Conservation (phyloP, 257 asterid genomes). For the Penstemon barbatus region DNA sequence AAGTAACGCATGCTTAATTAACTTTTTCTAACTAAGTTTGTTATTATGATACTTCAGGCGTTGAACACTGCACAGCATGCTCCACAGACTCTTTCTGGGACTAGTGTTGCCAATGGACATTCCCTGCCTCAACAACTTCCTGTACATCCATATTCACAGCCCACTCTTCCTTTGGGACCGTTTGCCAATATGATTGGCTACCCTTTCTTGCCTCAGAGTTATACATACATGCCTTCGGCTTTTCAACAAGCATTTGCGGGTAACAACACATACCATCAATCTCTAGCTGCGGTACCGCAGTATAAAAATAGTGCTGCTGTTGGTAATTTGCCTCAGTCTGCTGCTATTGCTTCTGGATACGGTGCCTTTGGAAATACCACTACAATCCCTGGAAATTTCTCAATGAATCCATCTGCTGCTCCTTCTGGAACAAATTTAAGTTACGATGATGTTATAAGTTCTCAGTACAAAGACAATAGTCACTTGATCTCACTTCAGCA, state of each 20-base stretch:
- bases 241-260: conserved; percentile 89
- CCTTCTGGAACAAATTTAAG: conserved; percentile 67
- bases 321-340: conserved; percentile 55
- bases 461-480: conserved; percentile 81
- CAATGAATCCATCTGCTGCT: conserved; percentile 66
- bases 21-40: conserved; percentile 7
- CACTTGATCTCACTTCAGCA: conserved; percentile 84
- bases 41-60: conserved; percentile 43
- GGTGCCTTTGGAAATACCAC: conserved; percentile 49
- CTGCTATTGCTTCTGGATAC: conserved; percentile 54
- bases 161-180: conserved; percentile 75
- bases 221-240: conserved; percentile 79
- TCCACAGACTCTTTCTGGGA: conserved; percentile 56
- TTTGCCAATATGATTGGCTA: conserved; percentile 80
- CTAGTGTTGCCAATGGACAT: conserved; percentile 69
- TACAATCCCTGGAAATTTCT: conserved; percentile 46
- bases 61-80: conserved; percentile 62
- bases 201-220: conserved; percentile 84
- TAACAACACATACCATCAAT: conserved; percentile 71
- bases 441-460: conserved; percentile 73
- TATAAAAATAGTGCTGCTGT: conserved; percentile 58
- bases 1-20: neutral
- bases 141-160: conserved; percentile 83
- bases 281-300: conserved; percentile 74
- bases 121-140: conserved; percentile 80